phyloP scores from a whole-genome alignment of 2,329 filamentous ascomycete species.

The Alternaria hordeiaustralica region DNA sequence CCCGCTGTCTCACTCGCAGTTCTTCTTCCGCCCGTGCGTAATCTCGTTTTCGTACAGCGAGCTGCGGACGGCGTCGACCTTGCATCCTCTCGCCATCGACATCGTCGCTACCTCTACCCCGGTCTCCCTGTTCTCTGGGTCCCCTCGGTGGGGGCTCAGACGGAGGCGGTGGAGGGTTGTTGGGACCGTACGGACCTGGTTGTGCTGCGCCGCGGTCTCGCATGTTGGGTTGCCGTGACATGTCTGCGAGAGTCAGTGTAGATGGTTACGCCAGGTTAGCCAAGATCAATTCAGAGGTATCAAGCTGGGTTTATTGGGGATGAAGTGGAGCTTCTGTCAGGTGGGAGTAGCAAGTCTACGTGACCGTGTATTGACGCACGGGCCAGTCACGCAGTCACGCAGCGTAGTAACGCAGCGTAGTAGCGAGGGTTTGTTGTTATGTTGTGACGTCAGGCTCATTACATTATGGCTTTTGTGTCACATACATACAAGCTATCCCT shows the following conservation, averaged over 20 bases:
- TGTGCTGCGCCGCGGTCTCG: not conserved
- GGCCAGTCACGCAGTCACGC: not conserved
- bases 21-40: not conserved
- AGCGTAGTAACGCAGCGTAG: not conserved
- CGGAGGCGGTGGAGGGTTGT: conserved; percentile 14
- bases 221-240: not conserved
- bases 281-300: not conserved
- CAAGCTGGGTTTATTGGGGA: not conserved
- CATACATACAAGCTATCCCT: not conserved
- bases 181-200: conserved; percentile 5
- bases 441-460: not conserved
- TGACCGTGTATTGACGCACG: not conserved
- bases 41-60: not conserved
- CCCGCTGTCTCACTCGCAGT: not conserved
- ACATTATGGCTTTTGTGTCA: not conserved
- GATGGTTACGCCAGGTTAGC: not conserved
- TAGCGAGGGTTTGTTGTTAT: not conserved
- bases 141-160: not conserved
- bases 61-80: not conserved
- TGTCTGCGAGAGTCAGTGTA: not conserved
- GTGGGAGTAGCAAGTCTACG: not conserved
- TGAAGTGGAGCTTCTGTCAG: not conserved
- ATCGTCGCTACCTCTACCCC: not conserved
- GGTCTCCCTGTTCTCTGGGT: not conserved
- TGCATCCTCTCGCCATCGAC: not conserved